These are phyloP conservation scores for Aotearoamyces nothofagi DNA, from an alignment of 2,329 filamentous ascomycete species.

Conservation along the genomic window DNA sequence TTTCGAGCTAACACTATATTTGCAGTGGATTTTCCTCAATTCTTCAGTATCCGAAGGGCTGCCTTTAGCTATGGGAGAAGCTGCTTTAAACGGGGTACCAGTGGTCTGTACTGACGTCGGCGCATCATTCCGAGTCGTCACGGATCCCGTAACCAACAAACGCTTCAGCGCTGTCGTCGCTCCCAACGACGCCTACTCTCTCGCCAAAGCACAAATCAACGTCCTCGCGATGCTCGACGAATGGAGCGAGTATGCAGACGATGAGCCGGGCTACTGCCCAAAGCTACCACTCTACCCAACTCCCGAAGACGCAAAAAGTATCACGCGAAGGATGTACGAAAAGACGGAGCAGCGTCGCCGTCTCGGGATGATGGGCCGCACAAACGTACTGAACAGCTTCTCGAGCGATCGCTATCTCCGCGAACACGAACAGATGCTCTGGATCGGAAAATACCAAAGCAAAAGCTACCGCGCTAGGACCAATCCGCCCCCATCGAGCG, in stretches of 20 bases:
- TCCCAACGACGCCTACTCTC: constrained; percentile 43
- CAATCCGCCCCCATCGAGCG: too few species aligned
- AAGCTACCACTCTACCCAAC: constrained; percentile 34
- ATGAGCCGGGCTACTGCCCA: constrained; percentile 35
- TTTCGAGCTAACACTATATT: too few species aligned
- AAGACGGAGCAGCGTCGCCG: constrained; percentile 36
- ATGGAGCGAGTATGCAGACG: constrained; percentile 42
- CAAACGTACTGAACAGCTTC: constrained; percentile 43
- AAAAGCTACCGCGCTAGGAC: too few species aligned
- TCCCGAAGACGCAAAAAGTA: constrained; percentile 30
- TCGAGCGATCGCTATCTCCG: constrained; percentile 42
- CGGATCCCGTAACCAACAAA: constrained; percentile 30
- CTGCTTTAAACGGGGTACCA: constrained; percentile 37
- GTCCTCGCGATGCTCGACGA: constrained; percentile 45
- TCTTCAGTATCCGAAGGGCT: constrained; percentile 39
- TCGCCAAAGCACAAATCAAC: constrained; percentile 46
- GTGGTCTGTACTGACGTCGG: constrained; percentile 41
- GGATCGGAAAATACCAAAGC: constrained; percentile 28
- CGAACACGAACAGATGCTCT: constrained; percentile 46
- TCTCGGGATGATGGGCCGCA: constrained; percentile 40
- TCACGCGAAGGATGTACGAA: constrained; percentile 41
- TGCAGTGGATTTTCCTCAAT: constrained; percentile 35
- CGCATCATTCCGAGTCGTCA: constrained; percentile 38
- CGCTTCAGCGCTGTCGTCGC: constrained; percentile 47
- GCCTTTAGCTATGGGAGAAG: constrained; percentile 40